phyloP scores from a whole-genome alignment of 83 land plant genomes.

The Thuja plicata region DNA sequence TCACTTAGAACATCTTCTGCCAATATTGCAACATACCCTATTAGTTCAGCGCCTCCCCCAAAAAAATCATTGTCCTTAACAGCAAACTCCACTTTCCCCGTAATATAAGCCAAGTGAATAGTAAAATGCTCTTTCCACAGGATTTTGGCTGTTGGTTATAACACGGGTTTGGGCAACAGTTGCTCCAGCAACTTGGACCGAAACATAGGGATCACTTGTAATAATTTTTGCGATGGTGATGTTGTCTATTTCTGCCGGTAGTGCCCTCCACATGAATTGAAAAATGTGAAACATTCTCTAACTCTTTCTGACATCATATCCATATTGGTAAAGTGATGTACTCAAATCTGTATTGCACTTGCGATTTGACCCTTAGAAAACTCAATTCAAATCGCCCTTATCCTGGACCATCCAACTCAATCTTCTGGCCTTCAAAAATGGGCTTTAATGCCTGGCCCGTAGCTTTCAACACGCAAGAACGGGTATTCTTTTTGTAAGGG shows the following conservation, averaged over 20 bases:
- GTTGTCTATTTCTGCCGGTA: slow-evolving; percentile 1
- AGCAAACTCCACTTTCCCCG: slow-evolving; percentile 42
- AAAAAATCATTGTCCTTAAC: slow-evolving; percentile 82
- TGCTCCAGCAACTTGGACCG: slow-evolving; percentile 64
- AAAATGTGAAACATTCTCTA: slow-evolving; percentile 42
- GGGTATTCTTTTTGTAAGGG: background rate
- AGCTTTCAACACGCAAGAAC: background rate
- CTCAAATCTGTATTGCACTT: background rate
- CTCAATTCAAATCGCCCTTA: background rate
- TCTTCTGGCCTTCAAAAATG: background rate
- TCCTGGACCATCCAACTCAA: background rate
- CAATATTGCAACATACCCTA: slow-evolving; percentile 59
- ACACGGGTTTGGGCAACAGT: slow-evolving; percentile 74
- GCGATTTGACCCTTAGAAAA: background rate
- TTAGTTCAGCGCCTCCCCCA: slow-evolving; percentile 75
- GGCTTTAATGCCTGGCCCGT: background rate
- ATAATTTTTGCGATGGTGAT: slow-evolving; percentile 34
- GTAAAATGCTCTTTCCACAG: slow-evolving; percentile 83
- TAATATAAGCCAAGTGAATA: slow-evolving; percentile 68
- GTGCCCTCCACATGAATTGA: slow-evolving; percentile 33
- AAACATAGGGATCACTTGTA: slow-evolving; percentile 88
- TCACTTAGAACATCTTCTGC: slow-evolving; percentile 37
- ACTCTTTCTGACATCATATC: slow-evolving; percentile 46
- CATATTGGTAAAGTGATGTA: slow-evolving; percentile 37
- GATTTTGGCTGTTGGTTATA: slow-evolving; percentile 50